Conservation (phyloP, 345 rosid genomes). For the Corchorus olitorius region DNA sequence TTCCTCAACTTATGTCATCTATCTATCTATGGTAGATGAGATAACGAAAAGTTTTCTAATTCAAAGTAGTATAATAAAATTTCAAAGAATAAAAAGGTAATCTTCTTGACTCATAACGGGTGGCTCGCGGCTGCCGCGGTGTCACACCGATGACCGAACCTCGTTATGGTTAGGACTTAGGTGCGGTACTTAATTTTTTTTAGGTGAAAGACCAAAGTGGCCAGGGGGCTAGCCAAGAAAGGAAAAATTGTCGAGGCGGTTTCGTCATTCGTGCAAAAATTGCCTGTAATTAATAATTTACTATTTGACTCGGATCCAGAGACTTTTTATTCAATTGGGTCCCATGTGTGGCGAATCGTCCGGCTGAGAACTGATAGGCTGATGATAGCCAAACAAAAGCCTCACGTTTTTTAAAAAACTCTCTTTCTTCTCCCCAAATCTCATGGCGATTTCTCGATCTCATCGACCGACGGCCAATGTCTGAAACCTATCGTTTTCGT, state of each 20-base stretch:
- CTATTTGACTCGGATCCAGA: neutral
- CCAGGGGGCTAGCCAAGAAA: too few relatives aligned
- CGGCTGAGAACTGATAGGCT: neutral
- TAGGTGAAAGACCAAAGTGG: neutral
- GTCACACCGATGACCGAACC: neutral
- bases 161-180: neutral
- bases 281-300: neutral
- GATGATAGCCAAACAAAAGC: neutral
- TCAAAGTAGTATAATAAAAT: neutral
- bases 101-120: too few relatives aligned
- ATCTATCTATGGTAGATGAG: neutral
- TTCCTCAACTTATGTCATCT: too few relatives aligned
- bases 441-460: constrained; percentile 13
- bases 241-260: neutral
- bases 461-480: neutral
- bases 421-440: neutral
- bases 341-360: constrained; percentile 11
- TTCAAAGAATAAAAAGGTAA: too few relatives aligned
- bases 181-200: neutral
- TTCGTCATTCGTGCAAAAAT: neutral
- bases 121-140: neutral
- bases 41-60: neutral
- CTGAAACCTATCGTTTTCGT: neutral
- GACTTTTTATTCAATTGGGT: constrained; percentile 1
- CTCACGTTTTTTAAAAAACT: neutral